Base-by-base conservation (phyloP, 129 eudicot genomes). In the Gnaphalium uliginosum region DNA sequence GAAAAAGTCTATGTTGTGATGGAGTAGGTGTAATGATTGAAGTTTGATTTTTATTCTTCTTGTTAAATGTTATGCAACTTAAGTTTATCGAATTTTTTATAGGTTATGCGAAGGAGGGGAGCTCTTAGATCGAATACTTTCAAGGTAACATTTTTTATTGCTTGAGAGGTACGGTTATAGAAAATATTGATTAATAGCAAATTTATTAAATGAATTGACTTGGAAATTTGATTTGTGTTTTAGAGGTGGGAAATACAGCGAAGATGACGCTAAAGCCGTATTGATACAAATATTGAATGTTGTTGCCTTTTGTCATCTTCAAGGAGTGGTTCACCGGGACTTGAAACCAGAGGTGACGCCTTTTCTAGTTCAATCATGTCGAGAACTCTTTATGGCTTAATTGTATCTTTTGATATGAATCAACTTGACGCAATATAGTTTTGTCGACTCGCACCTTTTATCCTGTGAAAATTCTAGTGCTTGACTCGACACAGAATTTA, bases 21-120 rank as follows among this genome's bases (percentile, higher is more conserved):
- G 98, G 97, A 94, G 98, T 94, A 90, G 77, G 98, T 33, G 8
- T 26, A 27, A 13, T 33, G 10, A 24, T 60, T 14, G 8, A n/a
- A 24, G 22, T 64, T 22, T 32, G 15, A 66, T 26, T 19, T 48
- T 63, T 2, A 22, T 8, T 9, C 66, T 19, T 17, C 5, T 50
- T 22, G 18, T 32, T 70, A 22, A 8, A n/a, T 37, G 18, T 22
- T 37, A 18, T 3, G 23, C 63, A 43, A 66, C 75, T 58, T 43
- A 73, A 54, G 50, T 74, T 65, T 64, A 10, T 64, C 27, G 17
- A 50, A 46, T 72, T 58, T n/a, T 24, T 25, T 39, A 66, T 71
- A 94, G 98, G 85, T 81, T 94, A 81, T 94, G 98, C 73, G 88
- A 89, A 90, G 98, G 98, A 77, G 97, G 98, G 37, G 98, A 94